These are phyloP conservation scores for Mediolabrus comicus DNA, from an alignment of 108 stramenopile genomes.

Conservation along the genomic window DNA sequence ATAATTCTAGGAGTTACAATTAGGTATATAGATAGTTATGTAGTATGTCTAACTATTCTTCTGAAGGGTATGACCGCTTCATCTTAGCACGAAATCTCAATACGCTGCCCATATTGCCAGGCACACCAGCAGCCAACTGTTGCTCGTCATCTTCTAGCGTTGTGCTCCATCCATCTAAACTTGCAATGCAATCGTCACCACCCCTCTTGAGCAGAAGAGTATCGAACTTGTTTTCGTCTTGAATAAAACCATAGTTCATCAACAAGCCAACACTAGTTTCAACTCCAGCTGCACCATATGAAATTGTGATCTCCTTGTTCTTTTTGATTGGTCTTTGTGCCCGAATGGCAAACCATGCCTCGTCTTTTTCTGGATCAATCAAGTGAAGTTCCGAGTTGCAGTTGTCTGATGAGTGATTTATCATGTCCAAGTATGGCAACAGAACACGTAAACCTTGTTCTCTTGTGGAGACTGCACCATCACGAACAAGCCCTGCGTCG, in stretches of 20 bases:
- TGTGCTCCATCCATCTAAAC: conserved; percentile 62
- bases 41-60: background rate
- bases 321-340: conserved; percentile 58
- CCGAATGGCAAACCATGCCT: conserved; percentile 70
- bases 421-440: conserved; percentile 68
- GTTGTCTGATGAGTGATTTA: conserved; percentile 61
- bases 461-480: conserved; percentile 31
- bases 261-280: conserved; percentile 62
- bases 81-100: conserved; percentile 28
- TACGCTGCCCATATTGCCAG: conserved; percentile 23
- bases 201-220: conserved; percentile 59
- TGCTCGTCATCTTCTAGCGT: conserved; percentile 70
- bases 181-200: conserved; percentile 55
- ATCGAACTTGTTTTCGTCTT: conserved; percentile 53
- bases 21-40: background rate
- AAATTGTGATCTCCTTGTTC: conserved; percentile 60
- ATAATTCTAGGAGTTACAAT: background rate
- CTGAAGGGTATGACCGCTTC: conserved; percentile 22
- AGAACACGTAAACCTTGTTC: conserved; percentile 55
- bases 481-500: conserved; percentile 40
- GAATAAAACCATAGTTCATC: conserved; percentile 73
- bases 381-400: conserved; percentile 60
- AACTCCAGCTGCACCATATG: conserved; percentile 59
- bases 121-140: conserved; percentile 20
- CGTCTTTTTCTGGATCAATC: conserved; percentile 77